These are phyloP conservation scores for Protomyces inundatus DNA, from an alignment of 1,139 yeast species.

Conservation along the genomic window DNA sequence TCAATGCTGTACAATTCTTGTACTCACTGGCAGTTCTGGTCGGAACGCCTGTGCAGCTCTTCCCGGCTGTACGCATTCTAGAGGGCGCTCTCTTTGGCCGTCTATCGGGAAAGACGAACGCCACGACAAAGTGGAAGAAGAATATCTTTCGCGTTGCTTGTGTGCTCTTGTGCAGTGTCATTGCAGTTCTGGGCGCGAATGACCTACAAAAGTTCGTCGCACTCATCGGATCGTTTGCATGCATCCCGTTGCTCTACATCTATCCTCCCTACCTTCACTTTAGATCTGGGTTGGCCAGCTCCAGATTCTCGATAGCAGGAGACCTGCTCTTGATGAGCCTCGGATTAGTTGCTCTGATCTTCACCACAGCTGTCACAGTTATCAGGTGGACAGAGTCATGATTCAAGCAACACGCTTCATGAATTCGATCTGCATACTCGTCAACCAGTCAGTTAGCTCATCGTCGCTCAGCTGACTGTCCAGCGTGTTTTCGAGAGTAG, in stretches of 20 bases:
- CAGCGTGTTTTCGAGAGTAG: background rate
- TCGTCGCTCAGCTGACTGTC: background rate
- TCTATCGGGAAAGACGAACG: conserved; percentile 60
- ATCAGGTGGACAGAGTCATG: conserved; percentile 37
- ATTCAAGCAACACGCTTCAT: background rate
- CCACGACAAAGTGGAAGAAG: conserved; percentile 74
- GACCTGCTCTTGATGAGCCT: conserved; percentile 44
- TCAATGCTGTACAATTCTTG: conserved; percentile 65
- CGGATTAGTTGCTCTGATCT: conserved; percentile 52
- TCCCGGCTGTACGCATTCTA: conserved; percentile 77
- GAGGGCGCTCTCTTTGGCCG: conserved; percentile 40
- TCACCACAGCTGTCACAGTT: conserved; percentile 56
- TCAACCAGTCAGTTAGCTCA: background rate
- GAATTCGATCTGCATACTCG: background rate
- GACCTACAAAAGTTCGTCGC: conserved; percentile 86
- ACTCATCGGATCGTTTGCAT: conserved; percentile 87
- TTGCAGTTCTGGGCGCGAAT: conserved; percentile 63
- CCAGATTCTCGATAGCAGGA: conserved; percentile 35
- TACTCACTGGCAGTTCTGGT: conserved; percentile 83
- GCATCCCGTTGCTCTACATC: conserved; percentile 88
- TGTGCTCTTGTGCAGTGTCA: conserved; percentile 61
- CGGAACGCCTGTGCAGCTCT: conserved; percentile 86
- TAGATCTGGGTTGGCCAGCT: conserved; percentile 30
- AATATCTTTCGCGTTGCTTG: conserved; percentile 62
- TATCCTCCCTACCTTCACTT: conserved; percentile 86